These are phyloP conservation scores for Annona cherimola DNA, from an alignment of 164 flowering plant species.

Conservation along the genomic window DNA sequence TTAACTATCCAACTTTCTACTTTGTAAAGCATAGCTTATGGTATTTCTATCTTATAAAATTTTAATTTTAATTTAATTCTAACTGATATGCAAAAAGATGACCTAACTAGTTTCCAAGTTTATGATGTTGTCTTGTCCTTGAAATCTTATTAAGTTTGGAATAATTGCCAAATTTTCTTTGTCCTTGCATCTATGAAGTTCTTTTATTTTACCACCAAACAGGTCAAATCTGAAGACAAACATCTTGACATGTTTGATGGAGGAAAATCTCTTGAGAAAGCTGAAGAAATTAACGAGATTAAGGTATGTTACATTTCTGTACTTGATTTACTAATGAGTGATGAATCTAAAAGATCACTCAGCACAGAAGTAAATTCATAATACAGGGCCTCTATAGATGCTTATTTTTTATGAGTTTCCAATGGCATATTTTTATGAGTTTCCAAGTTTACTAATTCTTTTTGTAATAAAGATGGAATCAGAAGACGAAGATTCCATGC, in stretches of 20 bases:
- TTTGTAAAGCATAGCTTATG: too few species aligned
- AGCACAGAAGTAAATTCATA: not conserved
- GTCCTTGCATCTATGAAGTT: not conserved
- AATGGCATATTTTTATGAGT: not conserved
- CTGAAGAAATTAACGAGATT: not conserved
- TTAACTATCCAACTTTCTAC: too few species aligned
- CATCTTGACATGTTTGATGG: not conserved
- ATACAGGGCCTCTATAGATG: not conserved
- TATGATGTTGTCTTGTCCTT: too few species aligned
- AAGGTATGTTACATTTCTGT: not conserved
- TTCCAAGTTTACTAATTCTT: not conserved
- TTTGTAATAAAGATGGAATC: slow-evolving; percentile 4
- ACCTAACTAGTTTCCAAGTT: too few species aligned
- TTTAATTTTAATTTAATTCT: too few species aligned
- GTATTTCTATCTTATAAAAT: too few species aligned
- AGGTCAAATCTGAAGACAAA: slow-evolving; percentile 3
- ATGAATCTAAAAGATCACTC: not conserved
- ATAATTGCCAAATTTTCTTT: too few species aligned
- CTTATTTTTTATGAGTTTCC: not conserved
- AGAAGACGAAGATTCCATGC: not conserved
- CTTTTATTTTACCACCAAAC: not conserved
- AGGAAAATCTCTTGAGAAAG: not conserved
- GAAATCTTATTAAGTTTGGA: too few species aligned
- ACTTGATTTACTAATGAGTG: not conserved
- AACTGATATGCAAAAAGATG: too few species aligned